Evolutionary conservation across 148 eudicot species (phyloP).

Genomic region (Spergularia marina): DNA sequence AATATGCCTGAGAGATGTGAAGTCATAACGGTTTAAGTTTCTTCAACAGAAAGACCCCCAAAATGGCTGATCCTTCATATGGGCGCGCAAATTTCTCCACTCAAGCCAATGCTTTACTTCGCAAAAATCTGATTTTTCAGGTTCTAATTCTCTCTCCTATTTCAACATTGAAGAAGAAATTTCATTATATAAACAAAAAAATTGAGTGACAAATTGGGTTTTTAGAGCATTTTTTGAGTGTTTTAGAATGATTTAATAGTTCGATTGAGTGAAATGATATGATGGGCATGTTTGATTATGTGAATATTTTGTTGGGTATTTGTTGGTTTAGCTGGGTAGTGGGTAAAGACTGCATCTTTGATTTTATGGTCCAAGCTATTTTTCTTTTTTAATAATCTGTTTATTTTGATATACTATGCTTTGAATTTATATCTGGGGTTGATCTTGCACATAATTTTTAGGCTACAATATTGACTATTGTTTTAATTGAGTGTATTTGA

Average conservation of each 20-base stretch:
- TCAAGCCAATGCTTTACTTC: conserved; percentile 81
- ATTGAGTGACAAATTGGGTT: too few relatives aligned
- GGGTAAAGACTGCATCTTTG: not conserved
- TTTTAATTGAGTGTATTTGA: not conserved
- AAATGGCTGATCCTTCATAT: conserved; percentile 47
- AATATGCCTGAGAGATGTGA: not conserved
- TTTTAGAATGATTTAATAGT: not conserved
- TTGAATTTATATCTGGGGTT: not conserved
- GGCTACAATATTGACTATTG: not conserved
- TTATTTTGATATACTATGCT: too few relatives aligned
- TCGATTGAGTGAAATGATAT: not conserved
- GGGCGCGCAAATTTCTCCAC: conserved; percentile 64
- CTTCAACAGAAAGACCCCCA: conserved; percentile 2
- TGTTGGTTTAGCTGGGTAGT: not conserved
- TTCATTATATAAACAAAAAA: too few relatives aligned
- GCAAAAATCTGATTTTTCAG: conserved; percentile 80
- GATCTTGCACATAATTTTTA: not conserved
- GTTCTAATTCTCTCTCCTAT: conserved; percentile 21
- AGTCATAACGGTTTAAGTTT: not conserved
- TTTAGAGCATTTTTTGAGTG: not conserved
- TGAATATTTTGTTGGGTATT: not conserved
- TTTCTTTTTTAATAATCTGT: not conserved
- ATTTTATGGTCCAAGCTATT: not conserved
- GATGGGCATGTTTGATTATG: not conserved
- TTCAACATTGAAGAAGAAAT: too few relatives aligned